Evolutionary conservation across 352 stramenopile genomes (phyloP).

Genomic region (Globisporangium solare): DNA sequence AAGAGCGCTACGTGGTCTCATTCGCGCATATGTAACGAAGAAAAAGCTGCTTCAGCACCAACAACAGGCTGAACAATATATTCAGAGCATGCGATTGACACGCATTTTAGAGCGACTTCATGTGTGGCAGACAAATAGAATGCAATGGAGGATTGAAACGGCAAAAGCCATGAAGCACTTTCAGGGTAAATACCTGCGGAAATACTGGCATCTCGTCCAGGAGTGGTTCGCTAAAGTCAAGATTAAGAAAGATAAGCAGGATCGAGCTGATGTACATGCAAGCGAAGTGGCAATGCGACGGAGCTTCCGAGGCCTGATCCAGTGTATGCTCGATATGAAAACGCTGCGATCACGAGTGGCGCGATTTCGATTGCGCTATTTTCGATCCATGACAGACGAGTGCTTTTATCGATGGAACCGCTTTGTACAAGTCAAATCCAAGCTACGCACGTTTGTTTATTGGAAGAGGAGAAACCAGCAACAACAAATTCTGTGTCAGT

Average conservation of each 20-base stretch:
- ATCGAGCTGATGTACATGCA: background rate
- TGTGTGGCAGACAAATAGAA: background rate
- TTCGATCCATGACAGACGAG: constrained; percentile 18
- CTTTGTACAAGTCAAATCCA: constrained; percentile 9
- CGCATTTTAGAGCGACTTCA: constrained; percentile 1
- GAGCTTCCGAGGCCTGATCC: constrained; percentile 4
- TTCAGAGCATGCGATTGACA: background rate
- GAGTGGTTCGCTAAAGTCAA: constrained; percentile 14
- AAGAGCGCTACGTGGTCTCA: background rate
- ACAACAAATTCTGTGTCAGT: background rate
- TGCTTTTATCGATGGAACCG: constrained; percentile 23
- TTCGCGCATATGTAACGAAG: background rate
- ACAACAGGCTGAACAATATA: background rate
- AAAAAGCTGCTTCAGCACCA: background rate
- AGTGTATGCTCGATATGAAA: constrained; percentile 5
- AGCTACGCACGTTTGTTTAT: constrained; percentile 10
- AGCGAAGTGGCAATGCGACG: background rate
- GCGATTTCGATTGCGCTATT: constrained; percentile 23
- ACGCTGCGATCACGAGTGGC: constrained; percentile 9
- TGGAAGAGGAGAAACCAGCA: background rate
- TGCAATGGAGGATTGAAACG: constrained; percentile 2
- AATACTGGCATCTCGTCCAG: constrained; percentile 22
- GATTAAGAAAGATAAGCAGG: background rate
- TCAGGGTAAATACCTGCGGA: constrained; percentile 10
- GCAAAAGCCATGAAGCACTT: constrained; percentile 17